Evolutionary conservation across 306 rosid genomes (phyloP), one percentile per base, ranked within the genome.

Genomic region (Gillenia trifoliata): DNA sequence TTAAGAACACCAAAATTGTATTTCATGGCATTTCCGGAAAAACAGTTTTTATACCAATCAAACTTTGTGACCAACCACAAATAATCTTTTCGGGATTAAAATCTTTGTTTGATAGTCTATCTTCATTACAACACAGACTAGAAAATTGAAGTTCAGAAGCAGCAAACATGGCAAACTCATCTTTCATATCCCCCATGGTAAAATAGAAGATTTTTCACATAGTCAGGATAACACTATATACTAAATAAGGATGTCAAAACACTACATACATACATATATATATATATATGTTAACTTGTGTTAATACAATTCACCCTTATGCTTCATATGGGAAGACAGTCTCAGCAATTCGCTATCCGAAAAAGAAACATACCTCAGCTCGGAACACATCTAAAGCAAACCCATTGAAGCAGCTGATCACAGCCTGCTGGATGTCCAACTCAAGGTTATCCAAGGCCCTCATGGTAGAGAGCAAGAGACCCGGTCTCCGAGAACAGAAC

Each of bases 341-440:
- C 50, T 45, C 59, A n/a, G 26, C 7, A 22, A 28, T 16, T 59
- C 6, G 33, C 64, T 59, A 59, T 23, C 17, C 47, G 49, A 60
- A 62, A 75, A 77, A 79, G 45, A 74, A 73, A 25, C 57, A 69
- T 84, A 93, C 97, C 97, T 93, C 96, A 29, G 98, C 97, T 64
- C 89, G 87, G 88, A 93, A 93, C 57, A 93, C 90, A 50, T 93
- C 98, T 65, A 93, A 84, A 79, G 98, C 93, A 76, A 93, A 93
- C 50, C 97, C 98, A 72, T 93, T 91, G 80, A 93, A 93, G 84
- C 98, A 93, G 76, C 98, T 93, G 68, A 93, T 91, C 28, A 93
- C 97, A 70, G 98, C 97, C 68, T 93, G 98, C 83, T 93, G 98
- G 78, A 93, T 84, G 77, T 93, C 98, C 85, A 93, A 80, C 34